Conservation (phyloP, 106 monocot genomes). For the Dactylorhiza incarnata region DNA sequence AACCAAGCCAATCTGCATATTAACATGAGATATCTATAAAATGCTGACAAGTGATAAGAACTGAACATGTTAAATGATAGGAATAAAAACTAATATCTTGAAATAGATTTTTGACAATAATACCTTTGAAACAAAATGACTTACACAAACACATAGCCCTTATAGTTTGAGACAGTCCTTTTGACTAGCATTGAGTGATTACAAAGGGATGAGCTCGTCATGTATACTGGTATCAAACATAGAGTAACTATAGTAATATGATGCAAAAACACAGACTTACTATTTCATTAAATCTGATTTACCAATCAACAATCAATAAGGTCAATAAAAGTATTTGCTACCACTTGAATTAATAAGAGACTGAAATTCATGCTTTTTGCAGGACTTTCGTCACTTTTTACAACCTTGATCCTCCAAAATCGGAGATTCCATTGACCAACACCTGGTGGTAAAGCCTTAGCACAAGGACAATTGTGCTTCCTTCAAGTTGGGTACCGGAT, state of each 20-base stretch:
- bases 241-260: neutral
- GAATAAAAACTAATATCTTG: neutral
- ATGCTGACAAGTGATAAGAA: neutral
- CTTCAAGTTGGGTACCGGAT: too few species aligned
- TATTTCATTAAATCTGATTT: neutral
- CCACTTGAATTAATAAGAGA: neutral
- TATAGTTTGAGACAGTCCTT: neutral
- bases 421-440: too few species aligned
- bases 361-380: neutral
- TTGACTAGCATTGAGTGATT: neutral
- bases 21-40: slow-evolving; percentile 4
- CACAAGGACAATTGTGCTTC: too few species aligned
- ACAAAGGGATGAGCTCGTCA: neutral
- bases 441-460: too few species aligned
- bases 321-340: neutral
- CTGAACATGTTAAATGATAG: neutral
- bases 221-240: neutral
- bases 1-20: slow-evolving; percentile 77
- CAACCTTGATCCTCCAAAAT: too few species aligned
- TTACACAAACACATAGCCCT: neutral
- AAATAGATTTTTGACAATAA: neutral
- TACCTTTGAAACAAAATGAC: neutral
- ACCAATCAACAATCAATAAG: neutral
- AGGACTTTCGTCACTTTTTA: neutral
- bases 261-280: neutral